Evolutionary conservation across 805 yeast genomes (phyloP).

Genomic region (Kazachstania psychrophila): DNA sequence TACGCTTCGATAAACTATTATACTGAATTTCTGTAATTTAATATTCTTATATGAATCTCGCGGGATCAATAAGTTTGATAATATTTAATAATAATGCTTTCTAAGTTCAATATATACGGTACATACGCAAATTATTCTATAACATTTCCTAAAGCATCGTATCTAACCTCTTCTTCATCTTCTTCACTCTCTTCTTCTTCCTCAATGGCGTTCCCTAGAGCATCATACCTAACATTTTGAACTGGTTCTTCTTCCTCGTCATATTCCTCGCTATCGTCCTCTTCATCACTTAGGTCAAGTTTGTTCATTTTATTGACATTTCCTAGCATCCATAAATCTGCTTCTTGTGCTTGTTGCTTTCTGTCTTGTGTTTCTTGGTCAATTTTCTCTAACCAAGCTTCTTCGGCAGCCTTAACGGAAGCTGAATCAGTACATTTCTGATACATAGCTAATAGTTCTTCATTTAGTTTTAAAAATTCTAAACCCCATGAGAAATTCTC

Average conservation of each 20-base stretch:
- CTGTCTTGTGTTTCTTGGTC: constrained; percentile 60
- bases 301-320: constrained; percentile 50
- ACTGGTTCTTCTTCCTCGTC: constrained; percentile 2
- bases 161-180: constrained; percentile 7
- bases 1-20: too few relatives aligned
- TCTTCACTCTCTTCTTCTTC: constrained; percentile 16
- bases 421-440: constrained; percentile 73
- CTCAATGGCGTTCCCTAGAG: constrained; percentile 19
- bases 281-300: constrained; percentile 11
- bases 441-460: constrained; percentile 66
- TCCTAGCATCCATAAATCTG: constrained; percentile 71
- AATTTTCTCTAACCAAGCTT: constrained; percentile 57
- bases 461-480: constrained; percentile 74
- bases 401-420: constrained; percentile 63
- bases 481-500: constrained; percentile 88
- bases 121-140: constrained; percentile 15
- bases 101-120: constrained; percentile 16
- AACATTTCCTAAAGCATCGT: constrained; percentile 18
- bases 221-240: constrained; percentile 11
- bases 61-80: too few relatives aligned
- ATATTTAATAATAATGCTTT: constrained; percentile 12
- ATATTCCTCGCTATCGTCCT: constrained; percentile 14
- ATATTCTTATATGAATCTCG: too few relatives aligned
- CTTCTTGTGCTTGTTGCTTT: constrained; percentile 41
- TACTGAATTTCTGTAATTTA: too few relatives aligned